These are phyloP conservation scores for Saccharomycopsis sp. DNA, from an alignment of 805 yeast species.

Conservation along the genomic window DNA sequence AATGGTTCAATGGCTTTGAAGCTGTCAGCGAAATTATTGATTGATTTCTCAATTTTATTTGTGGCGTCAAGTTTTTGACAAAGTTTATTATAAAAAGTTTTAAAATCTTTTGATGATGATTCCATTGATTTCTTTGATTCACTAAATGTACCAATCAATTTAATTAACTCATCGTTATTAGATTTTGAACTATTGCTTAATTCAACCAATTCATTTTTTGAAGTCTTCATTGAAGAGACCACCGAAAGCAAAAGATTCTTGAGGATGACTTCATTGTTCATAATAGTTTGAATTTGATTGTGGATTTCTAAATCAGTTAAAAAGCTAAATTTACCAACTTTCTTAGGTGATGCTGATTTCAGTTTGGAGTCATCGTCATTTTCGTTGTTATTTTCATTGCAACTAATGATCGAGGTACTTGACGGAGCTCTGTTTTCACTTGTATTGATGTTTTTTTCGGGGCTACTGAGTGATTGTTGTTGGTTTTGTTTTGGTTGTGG, in stretches of 20 bases:
- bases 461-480: not conserved
- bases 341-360: not conserved
- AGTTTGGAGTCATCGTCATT: not conserved
- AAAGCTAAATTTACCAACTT: conserved; percentile 4
- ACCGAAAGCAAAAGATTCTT: conserved; percentile 15
- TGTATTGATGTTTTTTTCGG: not conserved
- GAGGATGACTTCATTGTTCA: conserved; percentile 16
- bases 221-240: conserved; percentile 11
- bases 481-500: not conserved
- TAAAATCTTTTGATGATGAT: not conserved
- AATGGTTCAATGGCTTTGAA: conserved; percentile 2
- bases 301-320: conserved; percentile 18
- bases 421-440: not conserved
- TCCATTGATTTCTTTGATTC: not conserved
- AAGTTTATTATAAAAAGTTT: not conserved
- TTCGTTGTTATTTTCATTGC: not conserved
- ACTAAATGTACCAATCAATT: conserved; percentile 3
- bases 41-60: not conserved
- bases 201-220: conserved; percentile 6
- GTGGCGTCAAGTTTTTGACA: conserved; percentile 1
- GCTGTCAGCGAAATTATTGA: not conserved
- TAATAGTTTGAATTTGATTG: conserved; percentile 12
- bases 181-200: conserved; percentile 3
- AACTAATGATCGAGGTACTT: not conserved
- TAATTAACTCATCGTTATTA: conserved; percentile 10